Base-by-base conservation (phyloP, 2,329 filamentous ascomycete genomes). In the Diaporthe capsici region DNA sequence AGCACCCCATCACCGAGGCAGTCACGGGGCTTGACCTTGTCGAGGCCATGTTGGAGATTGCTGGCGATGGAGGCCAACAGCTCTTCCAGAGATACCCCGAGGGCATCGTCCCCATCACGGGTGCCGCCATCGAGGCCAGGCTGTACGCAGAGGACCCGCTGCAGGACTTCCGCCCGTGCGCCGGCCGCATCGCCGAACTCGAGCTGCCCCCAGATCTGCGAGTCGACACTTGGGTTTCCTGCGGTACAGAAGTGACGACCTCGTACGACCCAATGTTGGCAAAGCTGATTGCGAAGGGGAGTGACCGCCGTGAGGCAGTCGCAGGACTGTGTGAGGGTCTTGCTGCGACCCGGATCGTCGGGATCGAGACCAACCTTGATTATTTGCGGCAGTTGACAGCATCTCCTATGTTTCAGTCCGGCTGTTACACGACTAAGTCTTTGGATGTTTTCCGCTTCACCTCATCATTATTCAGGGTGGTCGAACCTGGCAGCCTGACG, bases 21-120 rank as follows among this genome's bases (percentile, higher is more conserved):
- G 63, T 68, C 12, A 68, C 63, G 6, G 63, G 63, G 1, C 63
- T 68, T 17, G 63, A 68, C 6, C 44, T 68, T 25, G 63, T 68
- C 44, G 63, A 67, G 61, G 61, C 44, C 20, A 67, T 67, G 61
- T 15, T 67, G 6, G 20, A 37, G 10, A 67, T 67, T n/a, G 42
- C 61, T n/a, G 12, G 5, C 10, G 44, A 49, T 1, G 42, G 44
- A 6, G 28, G 42, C 28, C 42, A 37, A n/a, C 10, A 37, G 42
- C 61, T 67, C 1, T 67, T 67, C 5, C 44, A 49, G n/a, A 49
- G 7, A n/a, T 67, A 51, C 1, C 34, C 61, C 10, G 44, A 49
- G 2, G 61, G 61, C 10, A 34, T 49, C 4, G 44, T 49, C 2
- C 42, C 37, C 10, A 20, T 9, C 28, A 65, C 4, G 0, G 44